phyloP scores from a whole-genome alignment of 2,329 filamentous ascomycete genomes.

The Arthrobotrys entomopaga region DNA sequence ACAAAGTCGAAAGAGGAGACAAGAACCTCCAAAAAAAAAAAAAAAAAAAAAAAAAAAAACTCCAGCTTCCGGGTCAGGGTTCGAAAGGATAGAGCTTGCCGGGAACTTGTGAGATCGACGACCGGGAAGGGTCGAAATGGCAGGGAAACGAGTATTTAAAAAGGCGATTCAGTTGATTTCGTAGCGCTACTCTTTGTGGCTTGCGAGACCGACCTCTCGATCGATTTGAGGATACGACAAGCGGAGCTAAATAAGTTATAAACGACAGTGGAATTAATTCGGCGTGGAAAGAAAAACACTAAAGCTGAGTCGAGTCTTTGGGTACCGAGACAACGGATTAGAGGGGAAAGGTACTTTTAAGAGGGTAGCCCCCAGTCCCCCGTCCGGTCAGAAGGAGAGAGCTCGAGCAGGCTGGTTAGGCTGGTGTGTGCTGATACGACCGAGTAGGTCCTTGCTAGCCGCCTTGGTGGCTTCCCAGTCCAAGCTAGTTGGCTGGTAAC shows the following conservation, averaged over 20 bases:
- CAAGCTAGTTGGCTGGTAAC: constrained; percentile 54
- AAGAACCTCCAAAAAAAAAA: constrained; percentile 44
- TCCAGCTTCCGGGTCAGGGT: constrained; percentile 46
- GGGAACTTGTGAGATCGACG: constrained; percentile 43
- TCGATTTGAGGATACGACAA: constrained; percentile 39
- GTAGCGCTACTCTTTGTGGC: constrained; percentile 17
- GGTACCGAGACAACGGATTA: constrained; percentile 53
- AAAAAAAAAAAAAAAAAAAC: no score
- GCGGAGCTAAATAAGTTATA: constrained; percentile 34
- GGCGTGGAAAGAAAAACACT: constrained; percentile 30
- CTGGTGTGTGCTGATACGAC: constrained; percentile 54
- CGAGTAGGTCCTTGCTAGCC: constrained; percentile 53
- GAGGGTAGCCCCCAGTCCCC: constrained; percentile 28
- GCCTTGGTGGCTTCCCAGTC: constrained; percentile 54
- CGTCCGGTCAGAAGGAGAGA: constrained; percentile 55
- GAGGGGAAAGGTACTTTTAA: constrained; percentile 54
- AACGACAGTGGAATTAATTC: constrained; percentile 23
- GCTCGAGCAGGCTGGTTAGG: constrained; percentile 53
- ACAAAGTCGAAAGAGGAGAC: constrained; percentile 50
- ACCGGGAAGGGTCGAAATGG: constrained; percentile 24
- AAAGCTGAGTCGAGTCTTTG: constrained; percentile 33
- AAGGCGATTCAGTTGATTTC: constrained; percentile 13
- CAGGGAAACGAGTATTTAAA: constrained; percentile 41
- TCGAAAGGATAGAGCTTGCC: constrained; percentile 33
- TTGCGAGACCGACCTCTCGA: constrained; percentile 12